These are phyloP conservation scores for Prillingera fragicola DNA, from an alignment of 1,284 basidiomycete species.

Conservation along the genomic window DNA sequence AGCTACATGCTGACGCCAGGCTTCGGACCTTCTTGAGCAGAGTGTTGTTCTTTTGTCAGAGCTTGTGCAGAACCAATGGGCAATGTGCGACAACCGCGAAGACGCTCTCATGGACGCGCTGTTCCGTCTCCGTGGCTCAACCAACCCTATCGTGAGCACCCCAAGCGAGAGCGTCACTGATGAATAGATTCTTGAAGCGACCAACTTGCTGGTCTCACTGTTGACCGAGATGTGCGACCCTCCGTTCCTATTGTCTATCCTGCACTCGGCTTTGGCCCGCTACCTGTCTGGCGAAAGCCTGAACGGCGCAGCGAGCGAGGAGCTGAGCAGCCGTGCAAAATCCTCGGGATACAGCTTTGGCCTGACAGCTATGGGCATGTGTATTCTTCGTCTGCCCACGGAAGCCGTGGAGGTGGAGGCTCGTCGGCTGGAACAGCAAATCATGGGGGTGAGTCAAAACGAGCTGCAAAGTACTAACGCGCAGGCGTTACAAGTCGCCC, in stretches of 20 bases:
- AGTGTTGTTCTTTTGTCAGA: slow-evolving; percentile 40
- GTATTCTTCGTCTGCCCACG: slow-evolving; percentile 31
- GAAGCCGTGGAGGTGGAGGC: slow-evolving; percentile 36
- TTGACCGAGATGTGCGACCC: slow-evolving; percentile 36
- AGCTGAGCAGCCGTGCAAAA: slow-evolving; percentile 6
- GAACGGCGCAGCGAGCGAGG: background rate
- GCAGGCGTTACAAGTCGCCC: slow-evolving; percentile 16
- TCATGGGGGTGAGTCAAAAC: slow-evolving; percentile 27
- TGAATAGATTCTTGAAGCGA: slow-evolving; percentile 36
- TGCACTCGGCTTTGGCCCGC: slow-evolving; percentile 28
- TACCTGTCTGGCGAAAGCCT: slow-evolving; percentile 18
- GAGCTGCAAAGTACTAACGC: background rate
- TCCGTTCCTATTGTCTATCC: slow-evolving; percentile 28
- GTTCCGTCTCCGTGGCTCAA: slow-evolving; percentile 29
- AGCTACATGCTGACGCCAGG: slow-evolving; percentile 13
- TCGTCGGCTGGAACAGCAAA: slow-evolving; percentile 18
- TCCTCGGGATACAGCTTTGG: slow-evolving; percentile 34
- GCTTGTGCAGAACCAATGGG: slow-evolving; percentile 41
- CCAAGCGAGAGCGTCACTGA: background rate
- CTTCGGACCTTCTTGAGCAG: slow-evolving; percentile 29
- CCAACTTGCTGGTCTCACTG: slow-evolving; percentile 38
- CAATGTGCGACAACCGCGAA: slow-evolving; percentile 35
- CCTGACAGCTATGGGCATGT: slow-evolving; percentile 38
- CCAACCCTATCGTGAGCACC: slow-evolving; percentile 26
- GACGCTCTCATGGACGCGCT: slow-evolving; percentile 29